A percentile compares a stretch with the other conserved stretches of the same genome.
Evolutionary conservation across 2,329 filamentous ascomycete species (phyloP).

Genomic region (Colletotrichum spinosum): DNA sequence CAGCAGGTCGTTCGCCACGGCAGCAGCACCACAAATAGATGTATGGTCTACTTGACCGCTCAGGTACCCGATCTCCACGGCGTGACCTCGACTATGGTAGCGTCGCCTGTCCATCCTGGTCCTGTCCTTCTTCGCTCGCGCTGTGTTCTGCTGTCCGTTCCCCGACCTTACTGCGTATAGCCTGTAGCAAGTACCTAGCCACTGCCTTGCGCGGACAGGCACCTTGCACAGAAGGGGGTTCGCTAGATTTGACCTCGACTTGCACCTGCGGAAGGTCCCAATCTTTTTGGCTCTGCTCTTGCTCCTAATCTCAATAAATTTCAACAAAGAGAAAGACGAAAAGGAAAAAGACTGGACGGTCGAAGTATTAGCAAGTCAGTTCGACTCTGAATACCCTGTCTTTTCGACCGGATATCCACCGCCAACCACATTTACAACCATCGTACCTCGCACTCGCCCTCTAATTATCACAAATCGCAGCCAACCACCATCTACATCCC

Average conservation of each 20-base stretch:
- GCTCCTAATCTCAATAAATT: not conserved
- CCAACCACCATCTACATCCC: constrained; percentile 17
- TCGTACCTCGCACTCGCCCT: not conserved
- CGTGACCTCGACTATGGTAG: constrained; percentile 32
- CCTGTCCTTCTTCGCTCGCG: constrained; percentile 17
- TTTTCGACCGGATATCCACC: too few species aligned
- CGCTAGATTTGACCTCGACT: constrained; percentile 6
- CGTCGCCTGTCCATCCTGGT: constrained; percentile 27
- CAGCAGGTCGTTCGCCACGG: constrained; percentile 10
- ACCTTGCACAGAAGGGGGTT: constrained; percentile 21
- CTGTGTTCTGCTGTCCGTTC: constrained; percentile 27
- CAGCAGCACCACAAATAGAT: constrained; percentile 8
- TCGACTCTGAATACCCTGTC: not conserved
- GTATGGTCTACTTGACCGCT: constrained; percentile 17
- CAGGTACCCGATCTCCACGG: constrained; percentile 33
- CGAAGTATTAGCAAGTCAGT: not conserved
- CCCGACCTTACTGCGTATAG: constrained; percentile 6
- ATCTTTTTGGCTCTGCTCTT: not conserved
- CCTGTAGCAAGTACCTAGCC: not conserved
- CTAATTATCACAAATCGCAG: not conserved
- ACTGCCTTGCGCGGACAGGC: too few species aligned
- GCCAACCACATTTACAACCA: constrained; percentile 8
- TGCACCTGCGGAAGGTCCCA: constrained; percentile 5
- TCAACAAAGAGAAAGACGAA: not conserved
- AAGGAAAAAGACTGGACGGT: constrained; percentile 1